These are phyloP conservation scores for Aspergillus glaucus DNA, from an alignment of 2,329 filamentous ascomycete species.

Conservation along the genomic window DNA sequence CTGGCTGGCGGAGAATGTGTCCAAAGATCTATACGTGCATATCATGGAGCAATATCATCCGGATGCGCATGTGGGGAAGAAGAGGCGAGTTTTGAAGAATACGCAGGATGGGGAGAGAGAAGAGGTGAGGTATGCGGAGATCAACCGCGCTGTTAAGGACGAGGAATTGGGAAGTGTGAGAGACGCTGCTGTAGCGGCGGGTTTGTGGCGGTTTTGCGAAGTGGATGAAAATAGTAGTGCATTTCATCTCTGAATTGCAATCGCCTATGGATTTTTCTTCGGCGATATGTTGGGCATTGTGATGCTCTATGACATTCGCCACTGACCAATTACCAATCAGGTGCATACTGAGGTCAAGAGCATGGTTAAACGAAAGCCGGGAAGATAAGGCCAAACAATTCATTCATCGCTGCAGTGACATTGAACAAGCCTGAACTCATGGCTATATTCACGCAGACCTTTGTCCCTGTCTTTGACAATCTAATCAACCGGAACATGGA, in stretches of 20 bases:
- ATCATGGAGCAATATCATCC: conserved; percentile 88
- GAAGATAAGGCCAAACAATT: too few relatives aligned
- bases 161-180: conserved; percentile 62
- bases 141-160: conserved; percentile 63
- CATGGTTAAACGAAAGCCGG: too few relatives aligned
- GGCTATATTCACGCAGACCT: too few relatives aligned
- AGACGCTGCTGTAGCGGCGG: conserved; percentile 61
- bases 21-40: conserved; percentile 70
- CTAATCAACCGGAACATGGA: too few relatives aligned
- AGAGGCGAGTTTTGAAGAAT: conserved; percentile 33
- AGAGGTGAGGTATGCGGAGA: conserved; percentile 64
- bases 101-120: conserved; percentile 24
- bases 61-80: conserved; percentile 73
- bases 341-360: too few relatives aligned
- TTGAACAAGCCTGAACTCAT: too few relatives aligned
- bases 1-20: conserved; percentile 68
- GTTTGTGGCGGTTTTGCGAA: conserved; percentile 75
- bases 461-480: too few relatives aligned
- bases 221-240: conserved; percentile 48
- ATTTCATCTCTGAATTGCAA: conserved; percentile 41
- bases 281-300: not conserved
- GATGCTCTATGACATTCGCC: too few relatives aligned
- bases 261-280: not conserved
- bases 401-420: too few relatives aligned
- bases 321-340: too few relatives aligned